These are phyloP conservation scores for Helianthus annuus DNA, from an alignment of 129 eudicot species.

Conservation along the genomic window DNA sequence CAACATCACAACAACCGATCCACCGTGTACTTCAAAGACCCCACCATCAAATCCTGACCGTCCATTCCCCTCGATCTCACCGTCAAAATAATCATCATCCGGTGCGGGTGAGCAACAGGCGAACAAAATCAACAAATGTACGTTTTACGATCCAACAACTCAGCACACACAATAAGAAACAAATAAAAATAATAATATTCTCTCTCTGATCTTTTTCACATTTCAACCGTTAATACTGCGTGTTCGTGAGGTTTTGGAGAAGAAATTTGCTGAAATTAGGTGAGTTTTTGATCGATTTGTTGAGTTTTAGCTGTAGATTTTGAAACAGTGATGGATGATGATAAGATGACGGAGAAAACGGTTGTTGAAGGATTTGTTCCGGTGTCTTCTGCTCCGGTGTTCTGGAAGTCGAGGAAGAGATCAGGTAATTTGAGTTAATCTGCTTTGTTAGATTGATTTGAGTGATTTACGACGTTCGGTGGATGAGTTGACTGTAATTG, in stretches of 20 bases:
- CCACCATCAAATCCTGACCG: constrained; percentile 22
- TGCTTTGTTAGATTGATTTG: background rate
- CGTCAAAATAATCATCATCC: constrained; percentile 16
- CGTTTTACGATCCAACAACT: constrained; percentile 37
- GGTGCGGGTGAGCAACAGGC: constrained; percentile 27
- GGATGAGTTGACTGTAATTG: background rate
- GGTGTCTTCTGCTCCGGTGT: constrained; percentile 64
- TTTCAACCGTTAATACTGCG: constrained; percentile 3
- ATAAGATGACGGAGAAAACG: constrained; percentile 30
- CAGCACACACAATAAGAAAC: constrained; percentile 10
- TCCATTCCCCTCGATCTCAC: constrained; percentile 25
- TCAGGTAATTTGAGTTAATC: constrained; percentile 41
- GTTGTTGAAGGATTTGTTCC: constrained; percentile 68
- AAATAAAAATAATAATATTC: background rate
- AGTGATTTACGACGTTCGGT: background rate
- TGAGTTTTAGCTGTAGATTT: constrained; percentile 19
- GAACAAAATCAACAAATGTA: constrained; percentile 20
- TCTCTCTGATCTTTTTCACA: constrained; percentile 21
- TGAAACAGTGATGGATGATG: constrained; percentile 43
- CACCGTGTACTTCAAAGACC: constrained; percentile 32
- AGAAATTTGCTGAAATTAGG: background rate
- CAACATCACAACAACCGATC: constrained; percentile 11
- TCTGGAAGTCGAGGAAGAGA: constrained; percentile 90
- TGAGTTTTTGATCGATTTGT: constrained; percentile 18
- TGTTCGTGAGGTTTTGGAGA: background rate